These are phyloP conservation scores for Ustanciosporium gigantosporum DNA, from an alignment of 1,284 basidiomycete genomes.

Conservation along the genomic window DNA sequence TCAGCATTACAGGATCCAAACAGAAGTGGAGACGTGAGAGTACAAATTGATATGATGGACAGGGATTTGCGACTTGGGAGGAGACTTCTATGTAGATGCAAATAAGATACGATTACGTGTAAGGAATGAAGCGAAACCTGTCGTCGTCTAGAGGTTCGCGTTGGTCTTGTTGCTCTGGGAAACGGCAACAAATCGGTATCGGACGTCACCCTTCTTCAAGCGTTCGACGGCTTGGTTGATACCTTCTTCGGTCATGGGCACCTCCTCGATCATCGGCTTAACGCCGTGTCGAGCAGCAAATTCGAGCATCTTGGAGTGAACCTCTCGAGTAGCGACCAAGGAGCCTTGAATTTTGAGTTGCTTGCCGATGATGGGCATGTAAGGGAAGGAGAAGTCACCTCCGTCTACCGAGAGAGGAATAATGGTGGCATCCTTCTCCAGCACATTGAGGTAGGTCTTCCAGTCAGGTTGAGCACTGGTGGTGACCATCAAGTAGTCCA, in stretches of 20 bases:
- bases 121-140: no score
- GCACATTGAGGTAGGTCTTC: constrained; percentile 45
- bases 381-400: constrained; percentile 38
- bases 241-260: constrained; percentile 55
- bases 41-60: no score
- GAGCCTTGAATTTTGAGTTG: constrained; percentile 50
- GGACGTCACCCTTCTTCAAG: constrained; percentile 52
- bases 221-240: constrained; percentile 50
- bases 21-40: no score
- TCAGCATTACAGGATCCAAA: no score
- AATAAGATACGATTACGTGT: no score
- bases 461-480: constrained; percentile 54
- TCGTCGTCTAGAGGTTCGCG: constrained; percentile 37
- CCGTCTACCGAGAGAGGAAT: constrained; percentile 49
- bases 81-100: no score
- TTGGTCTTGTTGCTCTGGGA: constrained; percentile 33
- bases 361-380: constrained; percentile 46
- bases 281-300: constrained; percentile 46
- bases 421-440: constrained; percentile 45
- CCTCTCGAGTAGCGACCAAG: constrained; percentile 45
- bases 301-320: constrained; percentile 52
- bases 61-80: no score
- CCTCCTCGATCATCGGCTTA: constrained; percentile 53
- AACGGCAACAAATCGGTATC: constrained; percentile 54
- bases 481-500: constrained; percentile 50